These are phyloP conservation scores for Crucibulum laeve DNA, from an alignment of 768 basidiomycete genomes.

Conservation along the genomic window DNA sequence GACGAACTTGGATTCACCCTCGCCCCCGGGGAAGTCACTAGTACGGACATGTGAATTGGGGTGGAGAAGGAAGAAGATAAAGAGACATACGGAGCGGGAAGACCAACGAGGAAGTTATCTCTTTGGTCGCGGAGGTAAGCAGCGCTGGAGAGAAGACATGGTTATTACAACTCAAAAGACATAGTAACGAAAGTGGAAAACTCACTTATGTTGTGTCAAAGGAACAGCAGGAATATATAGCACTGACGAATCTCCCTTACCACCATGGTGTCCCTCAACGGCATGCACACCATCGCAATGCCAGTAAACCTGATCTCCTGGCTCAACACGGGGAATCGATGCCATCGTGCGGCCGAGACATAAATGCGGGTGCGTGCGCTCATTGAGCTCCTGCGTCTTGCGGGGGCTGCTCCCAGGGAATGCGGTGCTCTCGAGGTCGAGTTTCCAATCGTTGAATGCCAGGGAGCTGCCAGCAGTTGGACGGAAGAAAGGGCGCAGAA, in stretches of 20 bases:
- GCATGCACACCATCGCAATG: slow-evolving; percentile 55
- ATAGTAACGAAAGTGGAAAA: not conserved
- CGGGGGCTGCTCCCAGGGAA: slow-evolving; percentile 57
- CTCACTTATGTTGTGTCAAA: slow-evolving; percentile 45
- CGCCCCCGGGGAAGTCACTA: slow-evolving; percentile 51
- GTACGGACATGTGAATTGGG: not conserved
- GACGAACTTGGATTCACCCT: slow-evolving; percentile 41
- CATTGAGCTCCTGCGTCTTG: slow-evolving; percentile 51
- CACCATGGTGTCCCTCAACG: slow-evolving; percentile 45
- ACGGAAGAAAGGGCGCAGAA: slow-evolving; percentile 67
- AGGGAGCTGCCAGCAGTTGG: slow-evolving; percentile 24
- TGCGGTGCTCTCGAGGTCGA: slow-evolving; percentile 43
- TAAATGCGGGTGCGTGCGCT: slow-evolving; percentile 61
- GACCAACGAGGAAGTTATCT: slow-evolving; percentile 37
- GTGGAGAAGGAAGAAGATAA: not conserved
- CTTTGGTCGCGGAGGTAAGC: slow-evolving; percentile 47
- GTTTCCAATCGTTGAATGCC: slow-evolving; percentile 46
- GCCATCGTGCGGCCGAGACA: slow-evolving; percentile 51
- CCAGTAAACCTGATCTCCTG: slow-evolving; percentile 65
- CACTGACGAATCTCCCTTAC: slow-evolving; percentile 47
- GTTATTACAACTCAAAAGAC: not conserved
- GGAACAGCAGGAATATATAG: slow-evolving; percentile 54
- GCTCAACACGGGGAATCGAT: slow-evolving; percentile 51
- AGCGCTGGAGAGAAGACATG: slow-evolving; percentile 25
- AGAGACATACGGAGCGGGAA: slow-evolving; percentile 42